These are phyloP conservation scores for Cardamine resedifolia DNA, from an alignment of 345 rosid genomes.

Conservation along the genomic window DNA sequence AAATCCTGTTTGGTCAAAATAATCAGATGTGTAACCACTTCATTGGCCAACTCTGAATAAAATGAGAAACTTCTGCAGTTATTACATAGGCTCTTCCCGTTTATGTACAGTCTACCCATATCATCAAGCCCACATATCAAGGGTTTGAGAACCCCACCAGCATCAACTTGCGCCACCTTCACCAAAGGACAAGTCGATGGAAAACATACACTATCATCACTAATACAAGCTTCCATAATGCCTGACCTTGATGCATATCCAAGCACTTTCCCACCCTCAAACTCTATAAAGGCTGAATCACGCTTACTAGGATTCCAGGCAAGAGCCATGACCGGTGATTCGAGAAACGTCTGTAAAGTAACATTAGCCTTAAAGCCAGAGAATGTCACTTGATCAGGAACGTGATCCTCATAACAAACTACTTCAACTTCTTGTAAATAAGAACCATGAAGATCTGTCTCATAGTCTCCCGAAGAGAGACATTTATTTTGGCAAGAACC, in stretches of 20 bases:
- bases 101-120: conserved; percentile 65
- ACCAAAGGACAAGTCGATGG: conserved; percentile 73
- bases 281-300: conserved; percentile 74
- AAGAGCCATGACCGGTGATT: conserved; percentile 55
- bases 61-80: conserved; percentile 88
- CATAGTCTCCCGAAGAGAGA: conserved; percentile 32
- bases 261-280: conserved; percentile 68
- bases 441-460: conserved; percentile 54
- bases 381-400: conserved; percentile 55
- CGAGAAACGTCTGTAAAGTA: conserved; percentile 48
- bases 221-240: conserved; percentile 42
- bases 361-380: conserved; percentile 77
- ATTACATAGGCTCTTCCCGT: conserved; percentile 64
- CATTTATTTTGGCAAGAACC: conserved; percentile 48
- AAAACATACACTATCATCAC: conserved; percentile 45
- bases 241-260: conserved; percentile 57
- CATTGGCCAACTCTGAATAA: conserved; percentile 74
- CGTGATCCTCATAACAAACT: conserved; percentile 63
- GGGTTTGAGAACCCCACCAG: conserved; percentile 43
- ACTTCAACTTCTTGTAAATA: conserved; percentile 75
- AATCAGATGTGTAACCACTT: conserved; percentile 72
- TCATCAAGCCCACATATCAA: conserved; percentile 86
- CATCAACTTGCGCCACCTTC: conserved; percentile 56
- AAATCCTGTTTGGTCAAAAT: conserved; percentile 84
- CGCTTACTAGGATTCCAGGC: conserved; percentile 60